phyloP scores from a whole-genome alignment of 1,284 basidiomycete species.

The Pseudozyma hubeiensis region DNA sequence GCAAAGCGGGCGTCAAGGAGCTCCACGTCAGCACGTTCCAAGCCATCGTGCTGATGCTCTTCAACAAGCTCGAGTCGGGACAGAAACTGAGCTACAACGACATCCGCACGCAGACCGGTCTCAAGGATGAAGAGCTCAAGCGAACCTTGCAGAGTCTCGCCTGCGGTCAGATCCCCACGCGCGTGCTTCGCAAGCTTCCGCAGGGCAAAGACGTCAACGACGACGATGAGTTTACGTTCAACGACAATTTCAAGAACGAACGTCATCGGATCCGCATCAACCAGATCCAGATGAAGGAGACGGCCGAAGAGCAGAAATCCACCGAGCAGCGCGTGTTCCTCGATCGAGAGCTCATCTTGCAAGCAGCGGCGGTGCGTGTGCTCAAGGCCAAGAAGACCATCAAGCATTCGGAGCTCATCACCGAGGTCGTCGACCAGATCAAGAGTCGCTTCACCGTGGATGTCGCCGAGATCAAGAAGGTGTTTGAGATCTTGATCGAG shows the following conservation, averaged over 20 bases:
- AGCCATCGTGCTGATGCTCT: constrained; percentile 86
- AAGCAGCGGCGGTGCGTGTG: constrained; percentile 80
- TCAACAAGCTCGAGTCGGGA: constrained; percentile 74
- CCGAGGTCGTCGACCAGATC: constrained; percentile 63
- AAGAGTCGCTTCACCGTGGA: constrained; percentile 61
- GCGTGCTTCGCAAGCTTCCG: constrained; percentile 85
- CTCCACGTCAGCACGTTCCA: constrained; percentile 91
- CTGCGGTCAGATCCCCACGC: constrained; percentile 80
- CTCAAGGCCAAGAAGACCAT: constrained; percentile 67
- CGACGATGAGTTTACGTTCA: constrained; percentile 83
- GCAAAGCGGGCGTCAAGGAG: constrained; percentile 79
- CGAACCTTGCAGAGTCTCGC: constrained; percentile 91
- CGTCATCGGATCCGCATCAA: constrained; percentile 89
- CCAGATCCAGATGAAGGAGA: constrained; percentile 92
- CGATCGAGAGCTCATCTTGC: constrained; percentile 85
- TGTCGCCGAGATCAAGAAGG: constrained; percentile 66
- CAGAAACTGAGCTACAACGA: constrained; percentile 76
- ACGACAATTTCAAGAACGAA: constrained; percentile 84
- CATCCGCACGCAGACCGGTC: constrained; percentile 78
- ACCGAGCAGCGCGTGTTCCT: constrained; percentile 86
- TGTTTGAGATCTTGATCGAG: constrained; percentile 66
- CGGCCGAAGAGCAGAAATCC: constrained; percentile 85
- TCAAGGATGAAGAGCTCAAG: constrained; percentile 76
- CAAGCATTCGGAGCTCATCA: constrained; percentile 60
- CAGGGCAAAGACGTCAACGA: constrained; percentile 82